Evolutionary conservation across 2,329 filamentous ascomycete species (phyloP), one percentile per base, ranked within the genome.

Genomic region (Alternaria brassicicola): DNA sequence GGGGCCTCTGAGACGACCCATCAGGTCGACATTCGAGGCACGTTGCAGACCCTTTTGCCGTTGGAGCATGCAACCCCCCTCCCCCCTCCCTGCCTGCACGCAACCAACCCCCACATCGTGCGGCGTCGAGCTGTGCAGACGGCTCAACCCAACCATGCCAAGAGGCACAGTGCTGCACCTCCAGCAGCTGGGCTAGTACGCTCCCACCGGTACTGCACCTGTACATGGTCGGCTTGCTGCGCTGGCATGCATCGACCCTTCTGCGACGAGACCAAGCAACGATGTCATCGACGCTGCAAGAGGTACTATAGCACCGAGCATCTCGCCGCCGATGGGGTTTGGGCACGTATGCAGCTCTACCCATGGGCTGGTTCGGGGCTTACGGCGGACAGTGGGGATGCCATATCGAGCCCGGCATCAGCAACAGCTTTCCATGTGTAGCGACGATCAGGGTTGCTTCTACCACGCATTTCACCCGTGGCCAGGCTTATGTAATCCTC

Each of bases 381-480:
- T 42, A 33, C 4, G 31, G 35, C 23, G 47, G 47, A 25, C 31
- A 41, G 49, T 43, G 28, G 41, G 10, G 46, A 33, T 36, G 26
- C 47, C 46, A 43, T 45, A 31, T 41, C 39, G 41, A 57, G 45
- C 30, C 52, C 36, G 43, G 56, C 43, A n/a, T n/a, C n/a, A 55
- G 35, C 43, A 19, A 45, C 31, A 35, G 28, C 42, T 30, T 26
- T 31, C 31, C 12, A 28, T 33, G 15, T 48, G 50, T 26, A 35
- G 30, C n/a, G 25, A 23, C 28, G 28, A 59, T 57, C 52, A 56
- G 51, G 45, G 33, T 38, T 55, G 47, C 46, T 55, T 49, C 35
- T 17, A 36, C 15, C 51, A 43, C 58, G 63, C 54, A 55, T 45
- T 46, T 50, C 57, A 61, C 55, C 54, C 61, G 49, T 15, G 42